Percentiles rank a stretch among this genome's conserved stretches.
Evolutionary conservation across 345 rosid genomes (phyloP).

Genomic region (thale cress (Arabidopsis thaliana)): DNA sequence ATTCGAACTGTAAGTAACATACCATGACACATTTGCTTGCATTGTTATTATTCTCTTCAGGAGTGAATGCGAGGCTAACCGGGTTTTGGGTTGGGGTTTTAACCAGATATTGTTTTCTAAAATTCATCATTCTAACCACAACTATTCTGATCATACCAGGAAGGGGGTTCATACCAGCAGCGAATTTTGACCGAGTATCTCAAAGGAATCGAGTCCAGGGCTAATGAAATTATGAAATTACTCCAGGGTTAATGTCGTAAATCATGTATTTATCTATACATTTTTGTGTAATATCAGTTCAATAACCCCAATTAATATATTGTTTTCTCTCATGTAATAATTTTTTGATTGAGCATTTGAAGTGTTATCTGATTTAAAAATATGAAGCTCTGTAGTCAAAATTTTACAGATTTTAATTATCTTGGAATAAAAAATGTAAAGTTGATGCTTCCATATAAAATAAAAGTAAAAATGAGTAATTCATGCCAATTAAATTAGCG

Average conservation of each 20-base stretch:
- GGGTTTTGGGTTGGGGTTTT: neutral
- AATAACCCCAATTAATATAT: neutral
- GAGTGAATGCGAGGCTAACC: neutral
- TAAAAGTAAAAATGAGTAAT: neutral
- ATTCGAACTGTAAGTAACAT: slow-evolving; percentile 73
- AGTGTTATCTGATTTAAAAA: neutral
- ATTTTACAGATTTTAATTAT: neutral
- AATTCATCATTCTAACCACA: neutral
- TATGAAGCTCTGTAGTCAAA: neutral
- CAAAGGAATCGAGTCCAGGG: slow-evolving; percentile 79
- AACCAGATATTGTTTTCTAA: neutral
- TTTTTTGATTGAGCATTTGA: neutral
- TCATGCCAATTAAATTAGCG: slow-evolving; percentile 12
- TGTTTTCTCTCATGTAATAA: neutral
- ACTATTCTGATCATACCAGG: slow-evolving; percentile 49
- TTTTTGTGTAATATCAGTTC: neutral
- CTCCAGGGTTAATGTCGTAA: slow-evolving; percentile 51
- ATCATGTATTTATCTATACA: neutral
- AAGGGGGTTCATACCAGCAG: slow-evolving; percentile 96
- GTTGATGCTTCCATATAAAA: neutral
- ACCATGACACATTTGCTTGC: neutral
- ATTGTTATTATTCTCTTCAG: neutral
- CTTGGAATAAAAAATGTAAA: neutral
- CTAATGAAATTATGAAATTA: slow-evolving; percentile 59
- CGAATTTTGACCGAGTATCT: slow-evolving; percentile 74